Evolutionary conservation across 257 asterid species (phyloP), one percentile per base, ranked within the genome.

Genomic region (Osmanthus fragrans): DNA sequence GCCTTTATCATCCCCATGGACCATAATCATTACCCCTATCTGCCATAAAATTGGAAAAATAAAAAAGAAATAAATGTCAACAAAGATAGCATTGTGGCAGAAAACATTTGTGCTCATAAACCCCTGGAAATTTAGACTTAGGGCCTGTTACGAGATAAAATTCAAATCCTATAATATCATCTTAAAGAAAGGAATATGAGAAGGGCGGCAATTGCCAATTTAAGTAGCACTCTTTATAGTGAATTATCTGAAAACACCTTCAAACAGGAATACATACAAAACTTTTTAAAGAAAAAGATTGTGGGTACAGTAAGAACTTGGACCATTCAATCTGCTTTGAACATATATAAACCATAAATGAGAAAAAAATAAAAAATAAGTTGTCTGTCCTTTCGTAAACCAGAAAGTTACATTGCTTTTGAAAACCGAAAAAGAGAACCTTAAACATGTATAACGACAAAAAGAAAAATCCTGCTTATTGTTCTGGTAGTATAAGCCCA

Each of bases 1-100:
- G 54, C 99, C 99, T 71, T 92, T 92, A 79, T 94, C 95, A 79
- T 94, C 99, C 66, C 99, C 97, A 75, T 94, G 99, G 77, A 84
- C 91, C 99, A 94, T 94, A 71, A 94, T 82, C 99, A 94, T 94
- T 79, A 92, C 99, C 64, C 99, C 99, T 70, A 94, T 92, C 99
- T 94, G 90, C 73, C 78, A 80, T 2, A 74, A 12, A 73, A 70
- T 72, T 51, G 47, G 16, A 23, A 23, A 16, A 51, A 79, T 60
- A 73, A 64, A 77, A 54, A 54, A 25, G 23, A 54, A 54, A 54
- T 25, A 51, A 51, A 54, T 5, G 25, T 19, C 64, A 54, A 0
- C 23, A 3, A 54, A 54, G 64, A 54, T 16, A 54, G 64, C 25
- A n/a, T 25, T 6, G 3, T 5, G 21, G 23, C 25, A 16, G 21